Evolutionary conservation across 768 basidiomycete genomes (phyloP), one percentile per base, ranked within the genome.

Genomic region (Saitozyma sp.): DNA sequence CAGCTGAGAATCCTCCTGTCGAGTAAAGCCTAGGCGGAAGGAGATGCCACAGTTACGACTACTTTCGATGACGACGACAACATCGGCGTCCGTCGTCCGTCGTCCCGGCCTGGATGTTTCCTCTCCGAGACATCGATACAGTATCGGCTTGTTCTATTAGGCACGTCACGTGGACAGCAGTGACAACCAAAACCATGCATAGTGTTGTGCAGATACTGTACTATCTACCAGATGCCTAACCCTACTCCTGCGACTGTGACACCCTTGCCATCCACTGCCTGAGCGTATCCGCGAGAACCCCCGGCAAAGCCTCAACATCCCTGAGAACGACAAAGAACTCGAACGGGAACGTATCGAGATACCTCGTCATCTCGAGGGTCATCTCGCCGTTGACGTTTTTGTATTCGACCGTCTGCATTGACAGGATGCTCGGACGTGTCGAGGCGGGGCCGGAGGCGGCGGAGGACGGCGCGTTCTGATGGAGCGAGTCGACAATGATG

Each of bases 271-370:
- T 76, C 80, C 80, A 99, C 78, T 98, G 93, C 73, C 90, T 89
- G 63, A 99, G 80, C 1, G 92, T 96, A 52, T 87, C 86, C 19
- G 90, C 84, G 67, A 99, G 81, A 11, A 96, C 91, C 59, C 93
- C 90, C 3, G 96, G 95, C 43, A 99, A 81, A 16, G 91, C 88
- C 79, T 95, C 92, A 50, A 95, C 91, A 67, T 89, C 86, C 62
- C 93, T 83, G 55, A 99, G 78, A n/a, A 99, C 78, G 53, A 97
- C 89, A 69, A 92, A 98, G 74, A 94, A 95, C 81, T 97, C 92
- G 81, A 98, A 98, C 0, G 96, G 96, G 85, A 98, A 97, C 3
- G 91, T 88, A 75, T 97, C 95, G 69, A 97, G 80, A 77, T 99
- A 98, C 53, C 91, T 86, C 70, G 89, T 84, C 81, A 95, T 85